phyloP scores from a whole-genome alignment of 2,329 filamentous ascomycete species.

The Pseudocercospora cruenta region DNA sequence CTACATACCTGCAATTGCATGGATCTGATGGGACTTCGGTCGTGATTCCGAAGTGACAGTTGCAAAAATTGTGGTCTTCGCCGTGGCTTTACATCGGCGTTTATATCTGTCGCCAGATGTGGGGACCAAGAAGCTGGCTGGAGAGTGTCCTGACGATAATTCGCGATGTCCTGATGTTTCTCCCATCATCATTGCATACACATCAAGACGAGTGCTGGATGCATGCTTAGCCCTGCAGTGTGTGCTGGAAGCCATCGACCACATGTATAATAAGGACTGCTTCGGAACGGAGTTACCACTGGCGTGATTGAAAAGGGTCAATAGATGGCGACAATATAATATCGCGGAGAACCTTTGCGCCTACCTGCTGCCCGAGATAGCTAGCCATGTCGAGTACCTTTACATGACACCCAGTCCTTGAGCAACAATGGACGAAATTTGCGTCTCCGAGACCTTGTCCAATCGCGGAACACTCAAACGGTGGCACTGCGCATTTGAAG shows the following conservation, averaged over 20 bases:
- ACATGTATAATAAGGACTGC: slow-evolving; percentile 1
- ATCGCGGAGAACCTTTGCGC: not conserved
- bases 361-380: not conserved
- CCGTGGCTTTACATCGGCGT: not conserved
- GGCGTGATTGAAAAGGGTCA: not conserved
- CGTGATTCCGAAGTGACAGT: not conserved
- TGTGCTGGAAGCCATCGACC: not conserved
- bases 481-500: slow-evolving; percentile 16
- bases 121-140: not conserved
- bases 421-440: slow-evolving; percentile 18
- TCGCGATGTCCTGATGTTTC: not conserved
- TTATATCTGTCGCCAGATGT: not conserved
- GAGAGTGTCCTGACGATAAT: not conserved
- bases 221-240: not conserved
- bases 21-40: not conserved
- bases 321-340: not conserved
- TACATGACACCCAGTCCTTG: slow-evolving; percentile 11
- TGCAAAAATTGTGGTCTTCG: not conserved
- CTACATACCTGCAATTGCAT: not conserved
- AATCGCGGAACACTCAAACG: slow-evolving; percentile 10
- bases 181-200: not conserved
- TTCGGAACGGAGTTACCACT: not conserved
- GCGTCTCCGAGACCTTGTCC: slow-evolving; percentile 7
- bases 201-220: not conserved
- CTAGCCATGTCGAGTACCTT: slow-evolving; percentile 1